These are phyloP conservation scores for Arthrobotrys conoides DNA, from an alignment of 2,329 filamentous ascomycete genomes.

Conservation along the genomic window DNA sequence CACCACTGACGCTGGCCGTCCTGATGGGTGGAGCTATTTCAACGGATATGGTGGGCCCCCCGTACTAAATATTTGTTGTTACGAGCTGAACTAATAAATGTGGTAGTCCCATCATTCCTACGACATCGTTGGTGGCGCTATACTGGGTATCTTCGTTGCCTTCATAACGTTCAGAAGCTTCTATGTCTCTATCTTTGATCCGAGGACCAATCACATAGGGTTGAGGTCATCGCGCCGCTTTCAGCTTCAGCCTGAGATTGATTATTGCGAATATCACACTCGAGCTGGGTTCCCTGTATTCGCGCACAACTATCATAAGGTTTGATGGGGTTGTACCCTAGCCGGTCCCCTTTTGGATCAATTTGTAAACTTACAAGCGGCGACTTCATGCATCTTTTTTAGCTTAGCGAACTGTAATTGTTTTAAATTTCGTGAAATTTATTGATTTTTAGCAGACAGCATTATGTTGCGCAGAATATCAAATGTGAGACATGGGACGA, in stretches of 20 bases:
- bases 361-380: not conserved
- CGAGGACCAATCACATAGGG: conserved; percentile 44
- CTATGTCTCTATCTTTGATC: conserved; percentile 42
- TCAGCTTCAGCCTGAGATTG: not conserved
- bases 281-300: conserved; percentile 44
- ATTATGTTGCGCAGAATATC: too few species aligned
- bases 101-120: conserved; percentile 51
- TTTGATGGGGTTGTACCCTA: not conserved
- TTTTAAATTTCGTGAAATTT: too few species aligned
- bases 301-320: not conserved
- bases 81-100: not conserved
- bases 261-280: conserved; percentile 29
- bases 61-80: not conserved
- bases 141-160: conserved; percentile 44
- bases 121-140: conserved; percentile 45
- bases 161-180: conserved; percentile 32
- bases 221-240: conserved; percentile 34
- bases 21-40: conserved; percentile 58
- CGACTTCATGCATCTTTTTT: not conserved
- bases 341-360: too few species aligned
- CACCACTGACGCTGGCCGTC: conserved; percentile 38
- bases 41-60: conserved; percentile 52
- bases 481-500: too few species aligned
- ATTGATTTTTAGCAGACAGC: too few species aligned
- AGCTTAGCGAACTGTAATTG: too few species aligned